Evolutionary conservation across 805 yeast genomes (phyloP), one percentile per base, ranked within the genome.

Genomic region (Ogataea salicorniae): DNA sequence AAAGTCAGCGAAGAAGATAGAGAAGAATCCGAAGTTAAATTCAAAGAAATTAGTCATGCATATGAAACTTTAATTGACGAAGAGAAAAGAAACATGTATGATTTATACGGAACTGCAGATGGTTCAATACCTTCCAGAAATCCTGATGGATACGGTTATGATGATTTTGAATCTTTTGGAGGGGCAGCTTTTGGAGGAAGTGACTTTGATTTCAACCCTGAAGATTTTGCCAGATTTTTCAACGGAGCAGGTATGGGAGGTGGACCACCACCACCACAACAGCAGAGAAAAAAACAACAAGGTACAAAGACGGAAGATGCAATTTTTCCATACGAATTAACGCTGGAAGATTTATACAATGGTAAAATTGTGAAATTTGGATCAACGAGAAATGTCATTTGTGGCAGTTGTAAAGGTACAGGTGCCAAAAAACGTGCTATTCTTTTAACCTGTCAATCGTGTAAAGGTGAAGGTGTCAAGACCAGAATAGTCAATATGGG

Each of bases 41-140:
- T 92, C 68, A 92, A 92, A 64, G 91, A 84, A 57, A 79, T 92
- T 48, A 77, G 84, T 17, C 85, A 84, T 51, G 98, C 98, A 0
- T 92, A 92, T 63, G 96, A 89, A 61, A 71, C 85, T 3, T 68
- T 92, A 49, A 79, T 80, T 29, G 95, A 91, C 62, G 95, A 82
- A 34, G 74, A 66, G 11, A 76, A 72, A 56, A 67, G 90, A 49
- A 67, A 67, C 36, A 74, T 78, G 40, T 85, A 84, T 59, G 91
- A 85, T 59, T 55, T 66, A 17, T 79, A 75, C 53, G 86, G 85
- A 4, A 66, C 68, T 23, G 54, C 66, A 2, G 69, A 63, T 50
- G 75, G 73, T 5, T 34, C 52, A 2, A 42, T 53, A 18, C 58
- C 58, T n/a, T 26, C 50, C 8, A 45, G 54, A 42, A 70, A 58